Evolutionary conservation across 768 basidiomycete species (phyloP).

Genomic region (Lactifluus volemus): DNA sequence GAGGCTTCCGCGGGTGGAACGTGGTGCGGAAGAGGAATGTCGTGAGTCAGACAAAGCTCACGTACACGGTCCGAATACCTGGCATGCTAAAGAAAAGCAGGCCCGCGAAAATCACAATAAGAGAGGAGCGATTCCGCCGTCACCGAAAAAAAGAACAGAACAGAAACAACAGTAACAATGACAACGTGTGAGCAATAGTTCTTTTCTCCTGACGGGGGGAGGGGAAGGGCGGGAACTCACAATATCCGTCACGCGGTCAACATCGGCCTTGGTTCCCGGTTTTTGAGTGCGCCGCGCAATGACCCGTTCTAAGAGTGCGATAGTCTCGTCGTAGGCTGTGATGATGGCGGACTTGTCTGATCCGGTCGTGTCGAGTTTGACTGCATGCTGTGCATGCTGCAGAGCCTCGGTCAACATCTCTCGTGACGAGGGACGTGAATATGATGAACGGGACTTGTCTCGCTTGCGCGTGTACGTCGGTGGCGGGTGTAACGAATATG

Average conservation of each 20-base stretch:
- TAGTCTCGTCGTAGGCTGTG: conserved; percentile 7
- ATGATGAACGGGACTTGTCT: background rate
- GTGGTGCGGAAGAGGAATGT: background rate
- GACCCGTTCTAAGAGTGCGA: conserved; percentile 36
- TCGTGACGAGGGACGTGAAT: background rate
- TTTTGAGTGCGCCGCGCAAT: conserved; percentile 10
- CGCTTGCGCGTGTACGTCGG: background rate
- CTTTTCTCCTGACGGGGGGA: background rate
- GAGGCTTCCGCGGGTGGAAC: background rate
- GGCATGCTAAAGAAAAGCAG: background rate
- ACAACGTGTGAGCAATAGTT: background rate
- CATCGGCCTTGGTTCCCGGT: background rate
- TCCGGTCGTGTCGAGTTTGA: background rate
- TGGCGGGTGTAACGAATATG: background rate
- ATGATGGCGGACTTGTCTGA: background rate
- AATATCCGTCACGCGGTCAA: conserved; percentile 2
- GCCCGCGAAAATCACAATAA: background rate
- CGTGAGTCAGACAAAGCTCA: background rate
- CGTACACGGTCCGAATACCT: conserved; percentile 6
- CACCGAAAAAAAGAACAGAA: background rate
- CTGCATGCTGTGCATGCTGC: conserved; percentile 3
- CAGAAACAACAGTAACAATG: background rate
- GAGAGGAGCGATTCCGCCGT: too few species aligned
- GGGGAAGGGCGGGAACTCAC: background rate
- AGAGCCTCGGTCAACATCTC: background rate